Conservation (phyloP, 805 yeast species). For the Monosporozyma aerobia region DNA sequence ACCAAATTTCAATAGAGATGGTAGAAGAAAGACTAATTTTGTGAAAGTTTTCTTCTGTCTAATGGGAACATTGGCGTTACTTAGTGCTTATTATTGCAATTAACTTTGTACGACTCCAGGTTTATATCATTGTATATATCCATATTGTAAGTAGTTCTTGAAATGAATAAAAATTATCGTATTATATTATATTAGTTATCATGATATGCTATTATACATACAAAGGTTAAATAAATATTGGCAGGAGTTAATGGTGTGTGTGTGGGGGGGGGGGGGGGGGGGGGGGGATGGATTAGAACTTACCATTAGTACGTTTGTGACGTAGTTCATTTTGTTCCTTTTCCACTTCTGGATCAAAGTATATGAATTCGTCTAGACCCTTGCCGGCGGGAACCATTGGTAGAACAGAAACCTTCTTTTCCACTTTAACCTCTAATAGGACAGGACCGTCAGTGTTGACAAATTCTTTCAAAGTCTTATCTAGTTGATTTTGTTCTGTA, state of each 20-base stretch:
- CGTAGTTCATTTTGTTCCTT: constrained; percentile 59
- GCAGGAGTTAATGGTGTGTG: background rate
- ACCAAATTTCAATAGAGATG: constrained; percentile 32
- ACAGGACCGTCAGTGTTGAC: constrained; percentile 76
- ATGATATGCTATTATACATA: background rate
- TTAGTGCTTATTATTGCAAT: background rate
- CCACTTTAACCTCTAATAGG: constrained; percentile 82
- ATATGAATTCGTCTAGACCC: constrained; percentile 86
- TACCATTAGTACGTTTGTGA: constrained; percentile 63
- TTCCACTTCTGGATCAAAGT: constrained; percentile 77
- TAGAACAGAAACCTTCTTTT: constrained; percentile 84
- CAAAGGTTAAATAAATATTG: background rate
- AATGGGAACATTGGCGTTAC: background rate
- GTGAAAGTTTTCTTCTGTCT: background rate
- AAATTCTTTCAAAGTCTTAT: constrained; percentile 52
- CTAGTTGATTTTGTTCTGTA: constrained; percentile 56
- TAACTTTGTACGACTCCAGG: background rate
- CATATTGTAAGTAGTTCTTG: background rate
- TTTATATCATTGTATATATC: background rate
- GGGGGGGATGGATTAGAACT: constrained; percentile 34
- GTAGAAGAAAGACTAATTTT: constrained; percentile 10
- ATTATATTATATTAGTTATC: constrained; percentile 1
- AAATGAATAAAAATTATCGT: background rate
- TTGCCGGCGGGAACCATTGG: constrained; percentile 98
- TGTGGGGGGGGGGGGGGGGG: too few species aligned